Conservation (phyloP, 2,329 filamentous ascomycete genomes). For the Exophiala lecanii-corni region DNA sequence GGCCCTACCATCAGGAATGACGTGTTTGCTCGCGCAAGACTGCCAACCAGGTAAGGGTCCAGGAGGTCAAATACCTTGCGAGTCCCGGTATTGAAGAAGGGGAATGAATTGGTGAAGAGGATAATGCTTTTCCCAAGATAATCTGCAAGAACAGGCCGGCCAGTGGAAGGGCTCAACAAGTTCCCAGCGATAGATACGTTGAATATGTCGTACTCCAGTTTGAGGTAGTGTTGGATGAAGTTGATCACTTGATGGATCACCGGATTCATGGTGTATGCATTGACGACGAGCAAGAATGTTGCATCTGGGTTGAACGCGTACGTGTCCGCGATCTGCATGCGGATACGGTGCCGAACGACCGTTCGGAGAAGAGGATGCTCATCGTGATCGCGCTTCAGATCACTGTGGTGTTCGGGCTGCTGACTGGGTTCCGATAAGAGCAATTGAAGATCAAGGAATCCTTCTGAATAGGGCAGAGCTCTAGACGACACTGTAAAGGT, state of each 20-base stretch:
- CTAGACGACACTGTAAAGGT: not conserved
- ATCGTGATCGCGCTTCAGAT: not conserved
- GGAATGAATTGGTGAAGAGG: no score
- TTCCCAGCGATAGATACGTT: slow-evolving; percentile 1
- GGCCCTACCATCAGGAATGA: no score
- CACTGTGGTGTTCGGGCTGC: not conserved
- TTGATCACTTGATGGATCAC: slow-evolving; percentile 2
- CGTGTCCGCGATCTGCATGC: slow-evolving; percentile 2
- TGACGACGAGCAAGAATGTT: not conserved
- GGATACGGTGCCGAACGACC: not conserved
- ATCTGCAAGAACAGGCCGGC: not conserved
- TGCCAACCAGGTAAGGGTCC: no score
- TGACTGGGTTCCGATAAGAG: not conserved
- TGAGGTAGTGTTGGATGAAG: not conserved
- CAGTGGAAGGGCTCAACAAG: not conserved
- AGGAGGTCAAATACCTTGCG: no score
- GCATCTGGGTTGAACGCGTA: slow-evolving; percentile 1
- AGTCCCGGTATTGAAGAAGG: no score
- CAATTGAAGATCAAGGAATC: not conserved
- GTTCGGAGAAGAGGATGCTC: not conserved
- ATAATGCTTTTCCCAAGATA: no score
- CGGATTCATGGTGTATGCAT: slow-evolving; percentile 1
- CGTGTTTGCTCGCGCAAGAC: no score
- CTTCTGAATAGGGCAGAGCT: not conserved
- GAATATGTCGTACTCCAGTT: slow-evolving; percentile 1